Conservation (phyloP, 2,329 filamentous ascomycete genomes). For the Pseudogymnoascus sp. region DNA sequence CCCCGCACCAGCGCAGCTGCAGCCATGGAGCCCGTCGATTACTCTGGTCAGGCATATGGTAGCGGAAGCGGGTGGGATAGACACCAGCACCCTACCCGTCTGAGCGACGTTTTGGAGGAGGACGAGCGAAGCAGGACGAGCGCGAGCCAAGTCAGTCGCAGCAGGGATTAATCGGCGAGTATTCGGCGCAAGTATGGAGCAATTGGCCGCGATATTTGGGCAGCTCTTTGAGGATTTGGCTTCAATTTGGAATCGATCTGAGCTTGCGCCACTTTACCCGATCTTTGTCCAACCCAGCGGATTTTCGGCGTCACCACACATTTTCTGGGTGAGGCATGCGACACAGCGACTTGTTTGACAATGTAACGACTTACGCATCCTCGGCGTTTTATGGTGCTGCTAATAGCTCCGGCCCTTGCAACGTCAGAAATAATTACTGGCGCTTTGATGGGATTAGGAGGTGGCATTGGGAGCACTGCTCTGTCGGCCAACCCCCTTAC, state of each 20-base stretch:
- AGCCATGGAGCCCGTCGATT: conserved; percentile 41
- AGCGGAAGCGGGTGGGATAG: conserved; percentile 65
- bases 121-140: conserved; percentile 73
- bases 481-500: not conserved
- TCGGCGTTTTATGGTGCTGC: conserved; percentile 3
- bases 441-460: not conserved
- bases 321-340: not conserved
- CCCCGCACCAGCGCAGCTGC: conserved; percentile 16
- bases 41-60: conserved; percentile 59
- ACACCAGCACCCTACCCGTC: conserved; percentile 79
- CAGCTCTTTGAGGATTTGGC: not conserved
- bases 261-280: not conserved
- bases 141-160: conserved; percentile 28
- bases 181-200: not conserved
- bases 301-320: not conserved
- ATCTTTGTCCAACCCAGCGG: not conserved
- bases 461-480: conserved; percentile 4
- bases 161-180: conserved; percentile 6
- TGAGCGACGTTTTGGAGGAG: conserved; percentile 84
- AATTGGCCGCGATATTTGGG: not conserved
- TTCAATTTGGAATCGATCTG: not conserved
- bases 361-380: conserved; percentile 2
- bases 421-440: conserved; percentile 3
- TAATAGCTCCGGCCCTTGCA: not conserved
- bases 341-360: conserved; percentile 6